Conservation (phyloP, 257 asterid species). For the Capsicum baccatum region DNA sequence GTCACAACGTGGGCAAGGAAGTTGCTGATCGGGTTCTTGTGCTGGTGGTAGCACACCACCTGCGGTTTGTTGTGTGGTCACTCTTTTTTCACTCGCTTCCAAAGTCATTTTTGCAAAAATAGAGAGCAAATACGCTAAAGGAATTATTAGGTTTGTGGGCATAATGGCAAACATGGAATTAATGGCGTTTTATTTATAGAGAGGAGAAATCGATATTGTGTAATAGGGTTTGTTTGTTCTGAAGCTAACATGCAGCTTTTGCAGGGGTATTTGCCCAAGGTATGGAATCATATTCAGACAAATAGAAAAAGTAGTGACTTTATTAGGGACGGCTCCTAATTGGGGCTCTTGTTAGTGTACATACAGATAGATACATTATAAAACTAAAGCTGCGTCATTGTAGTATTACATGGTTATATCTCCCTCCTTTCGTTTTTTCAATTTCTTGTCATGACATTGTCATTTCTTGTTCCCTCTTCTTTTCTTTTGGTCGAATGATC, state of each 20-base stretch:
- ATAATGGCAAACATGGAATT: not conserved
- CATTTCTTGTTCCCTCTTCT: not conserved
- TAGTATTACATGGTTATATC: no score
- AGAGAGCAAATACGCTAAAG: not conserved
- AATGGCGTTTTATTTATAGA: not conserved
- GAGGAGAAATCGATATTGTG: not conserved
- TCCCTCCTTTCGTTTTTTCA: not conserved
- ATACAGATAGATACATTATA: not conserved
- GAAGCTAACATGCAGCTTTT: conserved; percentile 6
- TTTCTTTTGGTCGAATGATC: not conserved
- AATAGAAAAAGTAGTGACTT: not conserved
- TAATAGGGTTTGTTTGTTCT: not conserved
- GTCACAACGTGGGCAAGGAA: not conserved
- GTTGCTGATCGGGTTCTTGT: not conserved
- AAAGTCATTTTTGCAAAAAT: not conserved
- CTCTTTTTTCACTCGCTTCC: not conserved
- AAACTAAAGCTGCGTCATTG: not conserved
- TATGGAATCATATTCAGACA: not conserved
- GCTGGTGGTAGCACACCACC: not conserved
- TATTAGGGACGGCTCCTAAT: not conserved
- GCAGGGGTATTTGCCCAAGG: not conserved
- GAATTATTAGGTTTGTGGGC: not conserved
- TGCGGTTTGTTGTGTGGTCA: not conserved
- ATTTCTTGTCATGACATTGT: not conserved
- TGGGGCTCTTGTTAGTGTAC: not conserved